Evolutionary conservation across 1,139 yeast genomes (phyloP).

Genomic region (Blastobotrys illinoisensis): DNA sequence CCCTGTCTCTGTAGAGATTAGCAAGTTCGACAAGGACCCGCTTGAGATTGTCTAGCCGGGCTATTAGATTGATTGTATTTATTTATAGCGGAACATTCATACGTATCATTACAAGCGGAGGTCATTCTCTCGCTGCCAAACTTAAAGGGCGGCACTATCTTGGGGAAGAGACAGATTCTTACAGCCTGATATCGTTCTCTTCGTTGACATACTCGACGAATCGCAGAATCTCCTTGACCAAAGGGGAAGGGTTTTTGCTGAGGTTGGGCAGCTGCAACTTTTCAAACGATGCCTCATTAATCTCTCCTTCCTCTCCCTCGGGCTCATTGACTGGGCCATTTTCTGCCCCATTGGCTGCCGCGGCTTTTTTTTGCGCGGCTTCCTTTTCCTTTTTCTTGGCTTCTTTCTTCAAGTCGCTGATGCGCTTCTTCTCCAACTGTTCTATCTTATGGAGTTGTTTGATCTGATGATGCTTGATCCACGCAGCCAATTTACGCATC

Average conservation of each 20-base stretch:
- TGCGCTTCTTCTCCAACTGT: background rate
- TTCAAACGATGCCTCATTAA: background rate
- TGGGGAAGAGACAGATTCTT: too few species aligned
- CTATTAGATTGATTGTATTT: background rate
- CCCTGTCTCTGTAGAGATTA: conserved; percentile 42
- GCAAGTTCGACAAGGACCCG: conserved; percentile 56
- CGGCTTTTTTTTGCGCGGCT: background rate
- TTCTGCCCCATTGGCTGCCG: background rate
- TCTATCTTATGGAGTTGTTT: background rate
- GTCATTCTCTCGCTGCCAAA: background rate
- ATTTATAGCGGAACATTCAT: background rate
- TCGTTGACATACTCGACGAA: background rate
- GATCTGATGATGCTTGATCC: conserved; percentile 5
- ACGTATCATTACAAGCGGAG: background rate
- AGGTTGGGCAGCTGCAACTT: background rate
- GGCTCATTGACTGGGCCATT: background rate
- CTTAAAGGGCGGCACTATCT: too few species aligned
- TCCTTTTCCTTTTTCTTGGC: background rate
- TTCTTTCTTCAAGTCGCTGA: background rate
- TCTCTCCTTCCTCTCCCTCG: background rate
- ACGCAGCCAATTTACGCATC: conserved; percentile 4
- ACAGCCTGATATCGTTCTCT: background rate
- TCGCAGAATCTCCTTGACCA: background rate
- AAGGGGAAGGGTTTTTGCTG: background rate
- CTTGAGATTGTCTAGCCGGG: conserved; percentile 33